Base-by-base conservation (phyloP, 192 early-diverging fungal genomes). In the Obelidium mucronatum region DNA sequence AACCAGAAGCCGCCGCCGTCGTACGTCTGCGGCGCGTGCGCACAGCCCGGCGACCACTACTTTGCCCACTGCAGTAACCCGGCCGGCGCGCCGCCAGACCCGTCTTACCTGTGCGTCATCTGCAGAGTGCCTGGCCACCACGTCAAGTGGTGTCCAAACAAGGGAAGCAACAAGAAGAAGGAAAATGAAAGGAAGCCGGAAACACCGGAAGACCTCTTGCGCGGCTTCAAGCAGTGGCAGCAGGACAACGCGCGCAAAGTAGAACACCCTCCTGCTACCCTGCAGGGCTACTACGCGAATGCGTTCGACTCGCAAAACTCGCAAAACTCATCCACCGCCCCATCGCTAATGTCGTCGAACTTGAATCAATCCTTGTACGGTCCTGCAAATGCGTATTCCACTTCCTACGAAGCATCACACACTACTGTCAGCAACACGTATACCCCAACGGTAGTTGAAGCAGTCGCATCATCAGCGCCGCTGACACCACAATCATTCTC, bases 141-240 rank as follows among this genome's bases (percentile, higher is more conserved):
- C 39, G 51, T 72, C 19, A 72, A 59, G 59, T 72, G 70, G 70
- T 72, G 70, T 59, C 70, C 70, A 59, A n/a, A 36, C 24, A 65
- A 35, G 17, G 19, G 31, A 59, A 31, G 55, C 22, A 19, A 34
- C 24, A 59, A 52, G 30, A 15, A 1, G 33, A 52, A 17, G 51
- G 51, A n/a, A 52, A 52, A n/a, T 52, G 17, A 22, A 11, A 22
- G 67, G 22, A 70, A 54, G 2, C 30, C 19, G n/a, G n/a, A n/a
- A n/a, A n/a, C n/a, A n/a, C n/a, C n/a, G n/a, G n/a, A n/a, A n/a
- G n/a, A n/a, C n/a, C n/a, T n/a, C n/a, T n/a, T n/a, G n/a, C n/a
- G n/a, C n/a, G n/a, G n/a, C n/a, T n/a, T n/a, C n/a, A n/a, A n/a
- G n/a, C n/a, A n/a, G n/a, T n/a, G n/a, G n/a, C n/a, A n/a, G n/a